These are phyloP conservation scores for Fusarium oligoseptatum DNA, from an alignment of 2,329 filamentous ascomycete genomes.

Conservation along the genomic window DNA sequence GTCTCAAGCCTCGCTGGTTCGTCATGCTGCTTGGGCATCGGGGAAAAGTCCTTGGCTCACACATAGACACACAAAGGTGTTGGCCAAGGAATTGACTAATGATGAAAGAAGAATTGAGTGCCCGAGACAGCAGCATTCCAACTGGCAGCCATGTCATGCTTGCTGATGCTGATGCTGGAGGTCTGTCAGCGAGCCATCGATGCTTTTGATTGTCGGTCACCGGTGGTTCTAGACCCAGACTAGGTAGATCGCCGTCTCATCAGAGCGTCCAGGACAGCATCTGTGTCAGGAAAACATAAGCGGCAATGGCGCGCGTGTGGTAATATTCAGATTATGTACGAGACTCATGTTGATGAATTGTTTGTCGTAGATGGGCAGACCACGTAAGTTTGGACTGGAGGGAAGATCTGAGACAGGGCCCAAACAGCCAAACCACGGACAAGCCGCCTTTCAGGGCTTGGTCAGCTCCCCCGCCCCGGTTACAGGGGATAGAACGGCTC, in stretches of 20 bases:
- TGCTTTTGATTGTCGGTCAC: neutral
- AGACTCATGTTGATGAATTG: constrained; percentile 4
- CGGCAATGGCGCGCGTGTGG: constrained; percentile 24
- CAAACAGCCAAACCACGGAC: constrained; percentile 25
- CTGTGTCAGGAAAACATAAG: constrained; percentile 5
- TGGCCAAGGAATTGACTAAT: constrained; percentile 1
- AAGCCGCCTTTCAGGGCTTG: constrained; percentile 14
- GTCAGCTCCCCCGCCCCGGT: constrained; percentile 27
- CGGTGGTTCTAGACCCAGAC: neutral
- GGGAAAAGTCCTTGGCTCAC: constrained; percentile 2
- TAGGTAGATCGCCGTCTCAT: neutral
- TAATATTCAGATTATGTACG: neutral
- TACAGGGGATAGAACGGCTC: constrained; percentile 30
- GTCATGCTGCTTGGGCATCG: neutral
- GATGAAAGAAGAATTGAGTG: constrained; percentile 9
- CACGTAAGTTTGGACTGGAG: constrained; percentile 13
- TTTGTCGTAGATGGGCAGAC: neutral
- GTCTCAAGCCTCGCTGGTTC: constrained; percentile 3
- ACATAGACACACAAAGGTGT: neutral
- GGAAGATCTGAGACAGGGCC: constrained; percentile 36
- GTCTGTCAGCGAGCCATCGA: neutral
- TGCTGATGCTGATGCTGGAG: constrained; percentile 14
- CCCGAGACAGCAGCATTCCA: constrained; percentile 15
- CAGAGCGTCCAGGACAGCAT: neutral
- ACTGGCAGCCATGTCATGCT: constrained; percentile 15